These are phyloP conservation scores for Hemerocallis citrina DNA, from an alignment of 106 monocot genomes.

Conservation along the genomic window DNA sequence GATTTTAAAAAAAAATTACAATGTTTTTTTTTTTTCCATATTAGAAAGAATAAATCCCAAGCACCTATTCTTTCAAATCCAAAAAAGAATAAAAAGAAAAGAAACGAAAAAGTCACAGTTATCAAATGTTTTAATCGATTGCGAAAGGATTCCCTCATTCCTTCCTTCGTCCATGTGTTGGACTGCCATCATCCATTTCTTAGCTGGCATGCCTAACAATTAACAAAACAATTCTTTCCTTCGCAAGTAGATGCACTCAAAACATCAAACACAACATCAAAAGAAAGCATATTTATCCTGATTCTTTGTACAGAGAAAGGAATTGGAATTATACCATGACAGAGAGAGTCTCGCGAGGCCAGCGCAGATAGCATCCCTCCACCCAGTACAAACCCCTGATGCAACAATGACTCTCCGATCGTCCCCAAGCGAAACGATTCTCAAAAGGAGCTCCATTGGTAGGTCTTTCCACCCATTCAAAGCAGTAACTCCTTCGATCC, in stretches of 20 bases:
- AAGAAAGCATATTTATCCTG: background rate
- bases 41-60: no score
- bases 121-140: background rate
- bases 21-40: no score
- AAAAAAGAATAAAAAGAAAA: no score
- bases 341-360: slow-evolving; percentile 62
- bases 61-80: no score
- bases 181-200: background rate
- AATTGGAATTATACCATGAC: slow-evolving; percentile 44
- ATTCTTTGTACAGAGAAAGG: background rate
- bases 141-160: background rate
- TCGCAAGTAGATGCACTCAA: background rate
- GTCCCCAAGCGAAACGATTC: slow-evolving; percentile 49
- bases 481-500: slow-evolving; percentile 19
- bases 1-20: no score
- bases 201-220: background rate
- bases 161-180: background rate
- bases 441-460: slow-evolving; percentile 77
- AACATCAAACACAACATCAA: no score
- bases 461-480: slow-evolving; percentile 86
- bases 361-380: slow-evolving; percentile 74
- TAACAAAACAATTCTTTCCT: background rate
- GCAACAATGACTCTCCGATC: slow-evolving; percentile 53
- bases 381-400: slow-evolving; percentile 82
- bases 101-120: no score